phyloP scores from a whole-genome alignment of 2,329 filamentous ascomycete species.

The Botrytis squamosa region DNA sequence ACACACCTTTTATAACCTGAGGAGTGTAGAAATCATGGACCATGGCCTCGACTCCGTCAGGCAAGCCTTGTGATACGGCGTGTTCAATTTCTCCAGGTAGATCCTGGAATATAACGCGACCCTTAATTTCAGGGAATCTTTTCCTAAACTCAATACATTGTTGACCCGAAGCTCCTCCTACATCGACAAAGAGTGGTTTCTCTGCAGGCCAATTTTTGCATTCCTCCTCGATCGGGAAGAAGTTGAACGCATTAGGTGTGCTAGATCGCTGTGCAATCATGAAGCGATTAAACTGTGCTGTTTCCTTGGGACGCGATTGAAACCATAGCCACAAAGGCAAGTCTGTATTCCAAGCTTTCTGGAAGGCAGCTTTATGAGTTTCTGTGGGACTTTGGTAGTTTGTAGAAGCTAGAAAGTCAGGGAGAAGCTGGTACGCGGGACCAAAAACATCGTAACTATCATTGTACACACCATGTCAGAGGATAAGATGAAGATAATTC shows the following conservation, averaged over 20 bases:
- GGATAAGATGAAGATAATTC: too few relatives aligned
- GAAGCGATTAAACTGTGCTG: conserved; percentile 16
- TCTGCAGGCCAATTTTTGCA: conserved; percentile 31
- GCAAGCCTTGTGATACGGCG: conserved; percentile 29
- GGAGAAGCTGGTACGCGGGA: neutral
- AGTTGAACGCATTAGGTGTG: conserved; percentile 2
- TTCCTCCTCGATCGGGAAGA: conserved; percentile 16
- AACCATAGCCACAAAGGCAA: conserved; percentile 19
- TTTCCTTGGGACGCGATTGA: conserved; percentile 2
- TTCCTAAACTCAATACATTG: conserved; percentile 5
- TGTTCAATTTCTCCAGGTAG: conserved; percentile 28
- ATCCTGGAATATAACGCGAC: conserved; percentile 44
- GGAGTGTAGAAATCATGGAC: conserved; percentile 35
- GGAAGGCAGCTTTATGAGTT: conserved; percentile 7
- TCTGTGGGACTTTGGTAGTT: neutral
- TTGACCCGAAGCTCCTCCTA: neutral
- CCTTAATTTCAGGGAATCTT: neutral
- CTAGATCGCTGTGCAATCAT: conserved; percentile 21
- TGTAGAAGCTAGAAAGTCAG: neutral
- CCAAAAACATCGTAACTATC: neutral
- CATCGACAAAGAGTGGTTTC: conserved; percentile 21
- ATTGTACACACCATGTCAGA: neutral
- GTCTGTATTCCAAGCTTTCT: conserved; percentile 22
- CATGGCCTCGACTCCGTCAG: conserved; percentile 37
- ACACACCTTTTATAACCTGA: conserved; percentile 33